phyloP scores from a whole-genome alignment of 495 filamentous ascomycete genomes.

The Neurospora discreta region DNA sequence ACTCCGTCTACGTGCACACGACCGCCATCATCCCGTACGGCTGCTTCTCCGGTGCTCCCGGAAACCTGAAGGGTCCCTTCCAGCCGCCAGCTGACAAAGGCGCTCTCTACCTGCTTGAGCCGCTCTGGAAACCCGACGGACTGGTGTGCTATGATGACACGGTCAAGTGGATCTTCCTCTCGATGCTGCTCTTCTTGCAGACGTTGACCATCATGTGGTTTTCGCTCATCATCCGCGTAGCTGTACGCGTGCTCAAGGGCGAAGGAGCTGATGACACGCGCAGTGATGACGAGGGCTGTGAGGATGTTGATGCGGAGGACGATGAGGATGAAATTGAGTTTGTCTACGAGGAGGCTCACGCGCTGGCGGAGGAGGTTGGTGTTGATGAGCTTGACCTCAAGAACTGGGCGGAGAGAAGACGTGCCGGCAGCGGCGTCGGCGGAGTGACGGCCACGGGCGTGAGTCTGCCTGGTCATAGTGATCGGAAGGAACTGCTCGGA shows the following conservation, averaged over 20 bases:
- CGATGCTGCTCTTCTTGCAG: conserved; percentile 67
- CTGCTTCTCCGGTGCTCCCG: conserved; percentile 49
- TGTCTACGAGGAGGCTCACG: conserved; percentile 35
- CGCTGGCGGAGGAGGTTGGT: conserved; percentile 55
- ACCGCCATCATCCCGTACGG: conserved; percentile 50
- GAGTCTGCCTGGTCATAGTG: conserved; percentile 56
- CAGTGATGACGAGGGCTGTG: conserved; percentile 77
- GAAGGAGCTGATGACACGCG: conserved; percentile 75
- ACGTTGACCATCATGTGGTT: conserved; percentile 80
- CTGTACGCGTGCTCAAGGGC: conserved; percentile 61
- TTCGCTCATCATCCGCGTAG: conserved; percentile 72
- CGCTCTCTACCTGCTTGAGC: conserved; percentile 52
- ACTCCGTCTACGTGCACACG: conserved; percentile 66
- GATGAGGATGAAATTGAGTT: conserved; percentile 40
- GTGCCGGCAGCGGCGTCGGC: conserved; percentile 23
- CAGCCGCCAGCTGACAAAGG: conserved; percentile 45
- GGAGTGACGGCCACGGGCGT: conserved; percentile 40
- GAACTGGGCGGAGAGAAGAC: conserved; percentile 33
- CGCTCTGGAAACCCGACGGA: conserved; percentile 56
- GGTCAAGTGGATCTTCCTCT: conserved; percentile 66
- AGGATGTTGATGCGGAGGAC: conserved; percentile 60
- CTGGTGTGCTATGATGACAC: conserved; percentile 63
- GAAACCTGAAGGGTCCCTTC: conserved; percentile 42
- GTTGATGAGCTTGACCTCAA: conserved; percentile 50
- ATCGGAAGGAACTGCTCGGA: conserved; percentile 60